A percentile compares a stretch with the other conserved stretches of the same genome.
These are phyloP conservation scores for Silybum marianum DNA, from an alignment of 129 eudicot genomes.

Conservation along the genomic window DNA sequence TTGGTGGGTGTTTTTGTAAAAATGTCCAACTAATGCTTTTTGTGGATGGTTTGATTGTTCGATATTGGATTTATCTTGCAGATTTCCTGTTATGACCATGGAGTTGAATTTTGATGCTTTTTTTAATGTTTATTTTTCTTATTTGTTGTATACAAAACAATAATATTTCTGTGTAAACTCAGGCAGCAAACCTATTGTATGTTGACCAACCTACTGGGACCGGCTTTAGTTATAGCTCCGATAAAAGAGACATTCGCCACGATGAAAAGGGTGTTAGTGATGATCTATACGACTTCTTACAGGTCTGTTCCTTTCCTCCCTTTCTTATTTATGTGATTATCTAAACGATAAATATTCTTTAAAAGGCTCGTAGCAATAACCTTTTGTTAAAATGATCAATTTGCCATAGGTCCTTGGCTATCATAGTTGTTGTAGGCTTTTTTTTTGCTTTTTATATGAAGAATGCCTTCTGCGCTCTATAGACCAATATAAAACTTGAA, in stretches of 20 bases:
- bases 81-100: background rate
- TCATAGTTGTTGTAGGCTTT: background rate
- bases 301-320: conserved; percentile 45
- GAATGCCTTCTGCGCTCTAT: background rate
- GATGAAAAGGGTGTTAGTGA: conserved; percentile 77
- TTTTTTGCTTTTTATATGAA: background rate
- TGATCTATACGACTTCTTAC: conserved; percentile 87
- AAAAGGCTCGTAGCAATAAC: background rate
- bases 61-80: background rate
- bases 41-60: background rate
- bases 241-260: conserved; percentile 63
- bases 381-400: background rate
- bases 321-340: background rate
- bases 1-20: background rate
- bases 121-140: background rate
- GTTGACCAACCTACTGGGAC: conserved; percentile 94
- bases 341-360: background rate
- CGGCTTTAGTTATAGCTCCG: conserved; percentile 80
- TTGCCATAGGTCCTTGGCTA: background rate
- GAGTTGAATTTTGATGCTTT: background rate
- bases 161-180: conserved; percentile 6
- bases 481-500: background rate
- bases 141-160: background rate
- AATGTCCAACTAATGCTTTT: background rate
- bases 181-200: conserved; percentile 73